Percentiles rank a stretch among this genome's conserved stretches.
phyloP scores from a whole-genome alignment of 2,329 filamentous ascomycete species.

The Colletotrichum simmondsii region DNA sequence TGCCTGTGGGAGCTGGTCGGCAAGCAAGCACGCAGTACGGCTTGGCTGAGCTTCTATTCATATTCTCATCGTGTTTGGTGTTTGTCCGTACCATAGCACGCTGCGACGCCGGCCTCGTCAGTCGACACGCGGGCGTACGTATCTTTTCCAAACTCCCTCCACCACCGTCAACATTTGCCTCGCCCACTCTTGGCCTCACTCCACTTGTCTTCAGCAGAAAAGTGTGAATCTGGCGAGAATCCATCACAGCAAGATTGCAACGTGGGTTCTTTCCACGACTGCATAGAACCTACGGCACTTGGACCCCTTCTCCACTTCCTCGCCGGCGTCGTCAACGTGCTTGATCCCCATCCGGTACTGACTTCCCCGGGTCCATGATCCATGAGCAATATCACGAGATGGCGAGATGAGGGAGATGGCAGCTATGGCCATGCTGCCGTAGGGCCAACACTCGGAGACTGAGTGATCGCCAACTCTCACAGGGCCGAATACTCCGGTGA shows the following conservation, averaged over 20 bases:
- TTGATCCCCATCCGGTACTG: conserved; percentile 13
- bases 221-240: conserved; percentile 3
- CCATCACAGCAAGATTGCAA: conserved; percentile 9
- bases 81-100: background rate
- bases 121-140: background rate
- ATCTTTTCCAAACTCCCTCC: background rate
- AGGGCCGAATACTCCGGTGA: conserved; percentile 1
- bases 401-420: background rate
- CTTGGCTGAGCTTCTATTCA: background rate
- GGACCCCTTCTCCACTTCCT: conserved; percentile 24
- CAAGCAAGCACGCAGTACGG: background rate
- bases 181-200: conserved; percentile 8
- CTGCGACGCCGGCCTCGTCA: conserved; percentile 2
- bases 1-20: background rate
- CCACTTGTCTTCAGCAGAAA: conserved; percentile 24
- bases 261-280: conserved; percentile 7
- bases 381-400: background rate
- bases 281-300: conserved; percentile 24
- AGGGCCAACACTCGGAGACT: background rate
- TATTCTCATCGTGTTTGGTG: background rate
- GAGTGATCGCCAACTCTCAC: conserved; percentile 1
- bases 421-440: background rate
- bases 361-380: conserved; percentile 25
- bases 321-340: conserved; percentile 13
- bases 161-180: background rate